Conservation (phyloP, 345 rosid species). For the Camelina hispida region DNA sequence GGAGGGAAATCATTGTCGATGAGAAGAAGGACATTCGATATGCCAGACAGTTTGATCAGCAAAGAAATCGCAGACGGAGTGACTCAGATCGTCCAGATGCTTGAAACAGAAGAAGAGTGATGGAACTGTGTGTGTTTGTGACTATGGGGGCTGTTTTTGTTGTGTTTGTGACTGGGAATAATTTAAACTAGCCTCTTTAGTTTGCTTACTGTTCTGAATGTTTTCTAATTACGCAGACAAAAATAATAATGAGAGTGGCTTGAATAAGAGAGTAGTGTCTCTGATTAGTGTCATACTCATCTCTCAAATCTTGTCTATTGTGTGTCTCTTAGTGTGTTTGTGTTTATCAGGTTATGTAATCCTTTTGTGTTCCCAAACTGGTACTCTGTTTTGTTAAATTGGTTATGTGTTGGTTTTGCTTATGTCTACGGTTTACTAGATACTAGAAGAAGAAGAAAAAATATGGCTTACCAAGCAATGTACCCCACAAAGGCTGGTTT, state of each 20-base stretch:
- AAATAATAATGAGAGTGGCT: slow-evolving; percentile 18
- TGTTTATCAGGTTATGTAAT: too few relatives aligned
- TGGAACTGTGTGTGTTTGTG: slow-evolving; percentile 13
- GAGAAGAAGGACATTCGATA: slow-evolving; percentile 83
- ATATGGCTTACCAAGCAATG: slow-evolving; percentile 57
- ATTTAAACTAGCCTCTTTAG: slow-evolving; percentile 19
- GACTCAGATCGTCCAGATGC: slow-evolving; percentile 81
- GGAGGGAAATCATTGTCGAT: slow-evolving; percentile 65
- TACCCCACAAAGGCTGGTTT: slow-evolving; percentile 63
- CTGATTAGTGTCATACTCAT: background rate
- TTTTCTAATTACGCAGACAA: slow-evolving; percentile 18
- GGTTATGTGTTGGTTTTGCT: too few relatives aligned
- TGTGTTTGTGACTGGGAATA: slow-evolving; percentile 25
- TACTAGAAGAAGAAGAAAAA: background rate
- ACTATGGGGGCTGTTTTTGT: slow-evolving; percentile 34
- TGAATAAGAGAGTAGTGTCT: slow-evolving; percentile 28
- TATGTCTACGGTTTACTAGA: too few relatives aligned
- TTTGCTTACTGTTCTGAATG: slow-evolving; percentile 30
- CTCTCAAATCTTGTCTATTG: too few relatives aligned
- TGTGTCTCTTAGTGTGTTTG: too few relatives aligned
- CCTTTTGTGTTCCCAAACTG: too few relatives aligned
- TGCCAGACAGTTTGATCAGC: slow-evolving; percentile 75
- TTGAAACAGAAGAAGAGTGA: slow-evolving; percentile 57
- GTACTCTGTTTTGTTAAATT: too few relatives aligned
- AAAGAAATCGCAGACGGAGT: slow-evolving; percentile 85